phyloP scores from a whole-genome alignment of 768 basidiomycete genomes.

The Suillus occidentalis region DNA sequence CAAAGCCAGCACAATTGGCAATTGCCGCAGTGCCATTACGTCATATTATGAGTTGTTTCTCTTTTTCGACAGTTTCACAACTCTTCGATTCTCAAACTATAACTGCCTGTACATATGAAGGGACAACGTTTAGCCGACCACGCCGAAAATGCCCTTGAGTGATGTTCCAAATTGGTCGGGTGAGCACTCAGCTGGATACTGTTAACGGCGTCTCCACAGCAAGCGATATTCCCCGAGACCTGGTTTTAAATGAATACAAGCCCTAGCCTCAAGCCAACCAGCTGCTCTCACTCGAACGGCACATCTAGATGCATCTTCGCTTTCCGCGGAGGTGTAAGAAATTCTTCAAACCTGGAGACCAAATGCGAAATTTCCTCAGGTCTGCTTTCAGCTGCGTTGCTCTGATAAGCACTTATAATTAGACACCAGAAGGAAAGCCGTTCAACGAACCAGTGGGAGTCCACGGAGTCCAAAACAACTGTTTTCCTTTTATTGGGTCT shows the following conservation, averaged over 20 bases:
- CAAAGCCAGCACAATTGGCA: neutral
- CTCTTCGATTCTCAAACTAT: no score
- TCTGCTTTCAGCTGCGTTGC: neutral
- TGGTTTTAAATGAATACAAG: no score
- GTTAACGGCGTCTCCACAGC: no score
- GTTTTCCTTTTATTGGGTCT: neutral
- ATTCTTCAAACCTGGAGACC: neutral
- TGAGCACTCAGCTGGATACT: no score
- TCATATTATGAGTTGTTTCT: neutral
- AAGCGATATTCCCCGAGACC: no score
- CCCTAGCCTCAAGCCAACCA: no score
- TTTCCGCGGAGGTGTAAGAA: neutral
- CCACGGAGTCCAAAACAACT: neutral
- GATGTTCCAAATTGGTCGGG: no score
- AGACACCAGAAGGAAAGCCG: neutral
- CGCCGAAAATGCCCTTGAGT: no score
- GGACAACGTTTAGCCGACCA: no score
- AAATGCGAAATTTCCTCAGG: neutral
- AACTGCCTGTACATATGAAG: no score
- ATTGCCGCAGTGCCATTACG: neutral
- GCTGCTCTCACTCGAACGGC: neutral
- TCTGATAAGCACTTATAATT: neutral
- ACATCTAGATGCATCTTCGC: neutral
- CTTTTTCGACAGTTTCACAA: no score
- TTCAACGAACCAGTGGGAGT: neutral